Base-by-base conservation (phyloP, 2,329 filamentous ascomycete genomes). In the Helminthosporium solani region DNA sequence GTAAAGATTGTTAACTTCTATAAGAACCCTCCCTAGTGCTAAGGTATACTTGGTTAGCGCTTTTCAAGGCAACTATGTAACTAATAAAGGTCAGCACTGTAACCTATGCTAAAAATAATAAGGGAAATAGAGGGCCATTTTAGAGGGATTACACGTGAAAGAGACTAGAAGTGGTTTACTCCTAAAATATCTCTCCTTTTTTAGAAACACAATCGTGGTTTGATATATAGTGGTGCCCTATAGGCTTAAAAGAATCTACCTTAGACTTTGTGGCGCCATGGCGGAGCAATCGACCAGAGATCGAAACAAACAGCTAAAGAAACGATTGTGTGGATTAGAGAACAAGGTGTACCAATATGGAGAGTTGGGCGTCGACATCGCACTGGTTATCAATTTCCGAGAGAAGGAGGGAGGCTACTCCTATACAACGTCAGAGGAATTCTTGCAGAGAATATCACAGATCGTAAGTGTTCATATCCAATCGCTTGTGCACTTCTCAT, bases 221-320 rank as follows among this genome's bases (percentile, higher is more conserved):
- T 44, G 21, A 44, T 44, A 44, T 44, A 44, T 33, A 33, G 30
- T 37, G 30, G 34, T 20, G 34, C 31, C 28, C 42, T 31, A 38
- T 19, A 44, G 33, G 21, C 33, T 44, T 31, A 23, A 44, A 20
- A 44, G 34, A 44, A 44, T 31, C 34, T 23, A 38, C 28, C 21
- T 38, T 20, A 37, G 27, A 38, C 33, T 23, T 33, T 38, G 20
- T 37, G 20, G 12, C 28, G 34, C 33, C 31, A 44, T 44, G 21
- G 33, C 20, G 20, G 42, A 37, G 33, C 27, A 44, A 33, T 38
- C 16, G 16, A 30, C 33, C 19, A 37, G 34, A 44, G 42, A 44
- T 33, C n/a, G 21, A 44, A 44, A 44, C 19, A 44, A 44, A 44
- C 16, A 44, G 42, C 34, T 44, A 44, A 44, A 44, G 25, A 44